Percentiles rank a stretch among this genome's conserved stretches.
Conservation (phyloP, 179 eudicot species). For the Heliamphora pulchella region DNA sequence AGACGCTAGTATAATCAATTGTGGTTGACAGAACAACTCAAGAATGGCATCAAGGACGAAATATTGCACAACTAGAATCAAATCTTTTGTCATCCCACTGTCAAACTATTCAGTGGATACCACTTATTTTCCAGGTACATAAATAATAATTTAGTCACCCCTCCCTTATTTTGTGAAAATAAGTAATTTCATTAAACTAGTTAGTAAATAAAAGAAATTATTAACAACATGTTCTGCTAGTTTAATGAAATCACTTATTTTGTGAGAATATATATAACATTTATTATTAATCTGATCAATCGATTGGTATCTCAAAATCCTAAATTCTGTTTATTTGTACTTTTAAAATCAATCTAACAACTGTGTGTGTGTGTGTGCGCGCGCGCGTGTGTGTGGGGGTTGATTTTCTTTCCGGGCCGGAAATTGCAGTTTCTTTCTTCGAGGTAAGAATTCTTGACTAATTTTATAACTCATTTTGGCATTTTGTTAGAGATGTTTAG, state of each 20-base stretch:
- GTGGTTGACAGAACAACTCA: slow-evolving; percentile 52
- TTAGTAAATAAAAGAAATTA: no score
- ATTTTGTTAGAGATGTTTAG: background rate
- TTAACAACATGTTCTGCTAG: no score
- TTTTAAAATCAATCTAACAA: slow-evolving; percentile 13
- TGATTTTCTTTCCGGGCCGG: slow-evolving; percentile 3
- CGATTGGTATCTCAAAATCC: no score
- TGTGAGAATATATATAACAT: no score
- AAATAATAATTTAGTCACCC: background rate
- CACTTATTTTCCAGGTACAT: slow-evolving; percentile 56
- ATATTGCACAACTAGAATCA: slow-evolving; percentile 84
- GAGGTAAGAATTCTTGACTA: slow-evolving; percentile 50
- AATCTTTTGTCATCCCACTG: slow-evolving; percentile 78
- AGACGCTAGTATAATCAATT: no score
- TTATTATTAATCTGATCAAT: no score
- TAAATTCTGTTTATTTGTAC: background rate
- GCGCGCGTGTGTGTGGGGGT: no score
- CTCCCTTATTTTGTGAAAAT: no score
- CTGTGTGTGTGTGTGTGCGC: background rate
- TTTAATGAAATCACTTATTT: no score
- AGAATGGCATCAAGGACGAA: slow-evolving; percentile 76
- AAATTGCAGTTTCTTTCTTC: slow-evolving; percentile 81
- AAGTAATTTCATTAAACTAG: no score
- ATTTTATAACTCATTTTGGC: background rate
- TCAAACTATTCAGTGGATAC: slow-evolving; percentile 68